Evolutionary conservation across 2,329 filamentous ascomycete species (phyloP).

Genomic region (Pyricularia pennisetigena): DNA sequence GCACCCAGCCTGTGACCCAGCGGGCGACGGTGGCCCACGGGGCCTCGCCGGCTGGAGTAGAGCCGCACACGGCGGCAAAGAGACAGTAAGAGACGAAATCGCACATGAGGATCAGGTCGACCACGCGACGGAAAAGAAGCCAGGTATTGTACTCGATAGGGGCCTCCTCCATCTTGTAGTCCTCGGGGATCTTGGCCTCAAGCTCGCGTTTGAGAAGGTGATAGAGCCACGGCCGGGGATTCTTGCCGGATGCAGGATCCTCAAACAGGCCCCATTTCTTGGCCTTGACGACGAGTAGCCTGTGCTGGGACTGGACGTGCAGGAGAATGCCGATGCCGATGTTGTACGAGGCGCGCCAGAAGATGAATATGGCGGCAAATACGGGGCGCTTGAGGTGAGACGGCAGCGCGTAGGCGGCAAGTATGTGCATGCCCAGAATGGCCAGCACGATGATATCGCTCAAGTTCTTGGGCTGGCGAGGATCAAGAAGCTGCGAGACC

Average conservation of each 20-base stretch:
- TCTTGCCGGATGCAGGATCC: slow-evolving; percentile 67
- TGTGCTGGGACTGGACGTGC: slow-evolving; percentile 81
- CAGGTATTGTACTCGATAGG: slow-evolving; percentile 99
- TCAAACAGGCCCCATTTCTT: slow-evolving; percentile 80
- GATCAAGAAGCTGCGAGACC: slow-evolving; percentile 94
- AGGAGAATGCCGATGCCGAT: slow-evolving; percentile 86
- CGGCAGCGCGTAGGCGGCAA: slow-evolving; percentile 66
- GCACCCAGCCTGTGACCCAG: slow-evolving; percentile 66
- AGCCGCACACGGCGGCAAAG: slow-evolving; percentile 82
- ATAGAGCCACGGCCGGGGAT: slow-evolving; percentile 76
- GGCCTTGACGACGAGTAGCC: slow-evolving; percentile 78
- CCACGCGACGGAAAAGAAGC: slow-evolving; percentile 89
- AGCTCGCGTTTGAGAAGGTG: slow-evolving; percentile 77
- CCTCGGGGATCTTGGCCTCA: slow-evolving; percentile 86
- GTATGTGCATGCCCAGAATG: slow-evolving; percentile 66
- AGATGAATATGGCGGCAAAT: slow-evolving; percentile 77
- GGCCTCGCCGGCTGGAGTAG: slow-evolving; percentile 64
- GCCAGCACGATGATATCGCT: slow-evolving; percentile 74
- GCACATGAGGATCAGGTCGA: slow-evolving; percentile 97
- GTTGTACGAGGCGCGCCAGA: slow-evolving; percentile 92
- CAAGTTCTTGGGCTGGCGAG: slow-evolving; percentile 88
- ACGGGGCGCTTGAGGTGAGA: slow-evolving; percentile 58
- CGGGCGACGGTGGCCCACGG: slow-evolving; percentile 58
- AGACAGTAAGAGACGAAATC: slow-evolving; percentile 96
- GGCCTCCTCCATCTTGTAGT: slow-evolving; percentile 88